phyloP scores from a whole-genome alignment of 306 rosid species.

The Leucaena leucocephala region DNA sequence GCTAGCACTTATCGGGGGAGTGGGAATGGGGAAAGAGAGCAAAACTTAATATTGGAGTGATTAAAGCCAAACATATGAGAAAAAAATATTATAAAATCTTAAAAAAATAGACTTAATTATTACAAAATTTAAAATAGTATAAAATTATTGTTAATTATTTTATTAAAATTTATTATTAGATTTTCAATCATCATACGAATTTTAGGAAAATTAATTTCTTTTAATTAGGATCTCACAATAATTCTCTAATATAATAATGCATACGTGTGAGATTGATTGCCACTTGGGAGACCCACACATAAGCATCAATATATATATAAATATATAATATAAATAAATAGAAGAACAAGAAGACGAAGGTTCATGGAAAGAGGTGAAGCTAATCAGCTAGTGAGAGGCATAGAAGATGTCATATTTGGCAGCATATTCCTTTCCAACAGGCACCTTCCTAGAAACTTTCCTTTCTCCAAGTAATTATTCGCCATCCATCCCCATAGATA shows the following conservation, averaged over 20 bases:
- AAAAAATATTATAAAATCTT: no score
- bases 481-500: no score
- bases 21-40: neutral
- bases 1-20: no score
- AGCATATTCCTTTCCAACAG: conserved; percentile 37
- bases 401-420: conserved; percentile 30
- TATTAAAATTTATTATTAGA: no score
- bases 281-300: conserved; percentile 34
- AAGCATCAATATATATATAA: neutral
- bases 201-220: no score
- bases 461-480: neutral
- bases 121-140: no score
- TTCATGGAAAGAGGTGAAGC: conserved; percentile 51
- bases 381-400: neutral
- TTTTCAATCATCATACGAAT: no score
- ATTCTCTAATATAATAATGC: no score
- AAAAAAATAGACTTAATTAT: no score
- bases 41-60: neutral
- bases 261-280: conserved; percentile 8
- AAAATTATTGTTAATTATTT: no score
- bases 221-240: no score
- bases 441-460: conserved; percentile 71
- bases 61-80: neutral
- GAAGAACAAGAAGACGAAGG: conserved; percentile 50
- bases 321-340: neutral